A percentile compares a stretch with the other conserved stretches of the same genome.
Conservation (phyloP, 1,284 basidiomycete genomes). For the Ceratobasidium sp. region DNA sequence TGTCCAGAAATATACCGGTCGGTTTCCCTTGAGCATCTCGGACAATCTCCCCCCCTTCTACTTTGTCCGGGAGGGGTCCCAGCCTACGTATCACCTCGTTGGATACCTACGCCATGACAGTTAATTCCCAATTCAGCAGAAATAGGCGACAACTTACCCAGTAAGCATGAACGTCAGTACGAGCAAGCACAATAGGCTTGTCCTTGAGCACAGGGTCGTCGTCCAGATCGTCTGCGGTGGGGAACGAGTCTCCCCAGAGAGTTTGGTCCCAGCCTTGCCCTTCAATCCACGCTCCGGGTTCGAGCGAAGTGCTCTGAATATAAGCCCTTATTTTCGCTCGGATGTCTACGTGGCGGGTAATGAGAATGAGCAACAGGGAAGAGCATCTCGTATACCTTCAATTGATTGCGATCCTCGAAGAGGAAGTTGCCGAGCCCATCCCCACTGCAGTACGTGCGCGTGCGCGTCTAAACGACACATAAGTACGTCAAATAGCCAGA, state of each 20-base stretch:
- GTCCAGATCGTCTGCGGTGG: conserved; percentile 78
- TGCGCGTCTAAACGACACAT: conserved; percentile 72
- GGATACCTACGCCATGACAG: conserved; percentile 19
- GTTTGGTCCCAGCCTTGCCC: conserved; percentile 97
- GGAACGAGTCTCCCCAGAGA: conserved; percentile 68
- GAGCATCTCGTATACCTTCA: conserved; percentile 58
- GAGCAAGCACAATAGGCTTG: conserved; percentile 73
- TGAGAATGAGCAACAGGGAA: not conserved
- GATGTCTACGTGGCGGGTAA: not conserved
- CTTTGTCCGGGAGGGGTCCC: conserved; percentile 62
- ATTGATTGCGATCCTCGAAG: conserved; percentile 70
- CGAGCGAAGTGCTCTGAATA: not conserved
- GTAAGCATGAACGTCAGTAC: conserved; percentile 84
- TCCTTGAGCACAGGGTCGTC: conserved; percentile 70
- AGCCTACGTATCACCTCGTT: conserved; percentile 66
- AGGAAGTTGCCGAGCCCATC: conserved; percentile 72
- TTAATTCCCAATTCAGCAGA: conserved; percentile 46
- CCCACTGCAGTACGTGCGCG: conserved; percentile 78
- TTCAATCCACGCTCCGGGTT: conserved; percentile 70
- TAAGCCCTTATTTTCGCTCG: conserved; percentile 6
- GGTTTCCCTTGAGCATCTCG: conserved; percentile 71
- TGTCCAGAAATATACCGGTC: conserved; percentile 79
- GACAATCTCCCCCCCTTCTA: conserved; percentile 82
- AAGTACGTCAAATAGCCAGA: conserved; percentile 11
- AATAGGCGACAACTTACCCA: conserved; percentile 75